Evolutionary conservation across 176 grass and related monocot species (phyloP), one percentile per base, ranked within the genome.

Genomic region (Phoenix dactylifera): DNA sequence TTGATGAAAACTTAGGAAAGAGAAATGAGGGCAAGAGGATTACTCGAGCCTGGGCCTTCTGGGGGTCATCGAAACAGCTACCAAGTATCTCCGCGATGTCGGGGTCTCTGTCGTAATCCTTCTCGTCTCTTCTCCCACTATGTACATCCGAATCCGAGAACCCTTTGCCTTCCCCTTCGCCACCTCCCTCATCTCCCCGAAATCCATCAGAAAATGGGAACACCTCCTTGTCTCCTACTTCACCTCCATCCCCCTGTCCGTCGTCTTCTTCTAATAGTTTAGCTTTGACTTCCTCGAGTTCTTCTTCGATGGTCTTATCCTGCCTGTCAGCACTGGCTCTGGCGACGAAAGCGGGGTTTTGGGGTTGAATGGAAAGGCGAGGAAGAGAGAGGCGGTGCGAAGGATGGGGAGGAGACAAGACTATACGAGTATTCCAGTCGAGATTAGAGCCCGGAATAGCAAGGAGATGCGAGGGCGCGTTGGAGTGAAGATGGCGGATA

Each of bases 1-100:
- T 44, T 44, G 9, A 44, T 44, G 9, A 12, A 44, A 7, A 44
- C 35, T 5, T 12, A 7, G 35, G 35, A 54, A 68, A 14, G 2
- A 50, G 28, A 24, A 51, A 58, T 15, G 25, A 23, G 26, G 6
- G 24, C 66, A 15, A 50, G 16, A 62, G 30, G 49, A 62, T 79
- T 58, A 90, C 83, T 49, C 87, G 87, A 57, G 72, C 67, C 83
- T 86, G 86, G 26, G 75, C 83, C 54, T 96, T 96, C 60, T 85
- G 79, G 57, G 92, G 92, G 55, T 97, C 80, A 30, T 97, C 84
- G 51, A 90, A 71, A 75, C 83, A 90, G 24, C 62, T 89, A 9
- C 76, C 85, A 57, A 96, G 83, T 30, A 97, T 90, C 59, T 88
- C 87, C 26, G 65, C 81, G 24, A 97, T 65, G 72, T 97, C 92